Percentiles rank a stretch among this genome's conserved stretches.
These are phyloP conservation scores for Geranium incanum DNA, from an alignment of 441 rosid genomes.

Conservation along the genomic window DNA sequence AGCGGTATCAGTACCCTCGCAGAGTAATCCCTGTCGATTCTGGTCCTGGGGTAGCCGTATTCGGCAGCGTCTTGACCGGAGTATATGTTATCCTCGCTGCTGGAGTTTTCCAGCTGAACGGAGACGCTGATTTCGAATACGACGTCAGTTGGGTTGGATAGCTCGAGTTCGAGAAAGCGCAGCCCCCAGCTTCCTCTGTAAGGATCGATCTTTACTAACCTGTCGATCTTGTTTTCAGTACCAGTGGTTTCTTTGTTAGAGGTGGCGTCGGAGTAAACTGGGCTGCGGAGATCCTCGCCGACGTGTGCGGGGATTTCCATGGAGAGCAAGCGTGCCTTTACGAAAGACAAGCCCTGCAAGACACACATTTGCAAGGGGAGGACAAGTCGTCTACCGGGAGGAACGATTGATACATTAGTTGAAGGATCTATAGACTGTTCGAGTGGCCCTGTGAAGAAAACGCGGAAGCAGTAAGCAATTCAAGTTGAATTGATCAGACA, in stretches of 20 bases:
- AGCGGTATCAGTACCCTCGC: constrained; percentile 87
- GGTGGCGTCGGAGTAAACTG: constrained; percentile 25
- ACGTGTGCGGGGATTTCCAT: constrained; percentile 97
- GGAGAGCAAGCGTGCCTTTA: constrained; percentile 85
- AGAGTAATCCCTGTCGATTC: constrained; percentile 85
- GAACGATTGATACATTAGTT: constrained; percentile 38
- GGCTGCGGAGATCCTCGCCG: constrained; percentile 48
- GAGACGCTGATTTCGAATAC: constrained; percentile 82
- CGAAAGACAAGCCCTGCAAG: constrained; percentile 82
- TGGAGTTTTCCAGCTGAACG: constrained; percentile 59
- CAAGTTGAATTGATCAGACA: not conserved
- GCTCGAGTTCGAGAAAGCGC: constrained; percentile 85
- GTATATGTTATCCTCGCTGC: constrained; percentile 40
- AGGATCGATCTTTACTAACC: constrained; percentile 80
- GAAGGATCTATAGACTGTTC: constrained; percentile 42
- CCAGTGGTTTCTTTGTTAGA: constrained; percentile 35
- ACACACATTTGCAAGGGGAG: constrained; percentile 86
- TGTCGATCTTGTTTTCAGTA: constrained; percentile 53
- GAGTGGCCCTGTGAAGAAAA: constrained; percentile 50
- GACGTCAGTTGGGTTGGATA: constrained; percentile 86
- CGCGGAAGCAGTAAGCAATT: constrained; percentile 18
- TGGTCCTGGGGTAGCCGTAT: constrained; percentile 69
- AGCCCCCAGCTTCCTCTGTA: constrained; percentile 98
- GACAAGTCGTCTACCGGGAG: constrained; percentile 84
- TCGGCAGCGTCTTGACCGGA: constrained; percentile 47